phyloP scores from a whole-genome alignment of 2,329 filamentous ascomycete genomes.

The Hymenoscyphus fructigenus region DNA sequence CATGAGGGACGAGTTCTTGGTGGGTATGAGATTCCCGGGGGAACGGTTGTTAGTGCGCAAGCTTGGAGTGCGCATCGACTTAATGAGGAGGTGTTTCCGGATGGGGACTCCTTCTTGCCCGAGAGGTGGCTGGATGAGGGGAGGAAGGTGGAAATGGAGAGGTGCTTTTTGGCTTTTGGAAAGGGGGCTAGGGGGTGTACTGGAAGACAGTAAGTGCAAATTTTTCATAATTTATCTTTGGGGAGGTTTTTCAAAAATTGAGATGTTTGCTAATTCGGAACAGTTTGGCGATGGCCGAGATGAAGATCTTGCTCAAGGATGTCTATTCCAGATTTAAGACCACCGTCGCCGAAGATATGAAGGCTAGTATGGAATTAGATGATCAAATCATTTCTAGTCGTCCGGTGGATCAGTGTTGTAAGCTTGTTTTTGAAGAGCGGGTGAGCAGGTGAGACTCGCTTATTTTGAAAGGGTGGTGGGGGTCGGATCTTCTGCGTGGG shows the following conservation, averaged over 20 bases:
- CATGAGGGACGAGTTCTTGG: constrained; percentile 54
- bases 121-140: constrained; percentile 85
- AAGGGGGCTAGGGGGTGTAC: constrained; percentile 65
- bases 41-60: constrained; percentile 60
- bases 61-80: constrained; percentile 60
- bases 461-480: not conserved
- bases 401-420: constrained; percentile 57
- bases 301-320: constrained; percentile 62
- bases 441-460: not conserved
- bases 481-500: not conserved
- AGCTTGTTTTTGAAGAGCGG: constrained; percentile 39
- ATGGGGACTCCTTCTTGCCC: constrained; percentile 75
- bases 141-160: constrained; percentile 65
- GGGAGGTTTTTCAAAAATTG: not conserved
- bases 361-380: constrained; percentile 59
- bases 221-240: not conserved
- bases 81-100: constrained; percentile 68
- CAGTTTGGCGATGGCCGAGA: constrained; percentile 60
- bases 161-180: constrained; percentile 65
- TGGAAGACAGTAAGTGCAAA: constrained; percentile 60
- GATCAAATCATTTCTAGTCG: constrained; percentile 67
- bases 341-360: constrained; percentile 49
- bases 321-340: constrained; percentile 61
- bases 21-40: constrained; percentile 51
- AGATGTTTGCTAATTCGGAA: constrained; percentile 7